These are phyloP conservation scores for Fallopia convolvulus DNA, from an alignment of 148 eudicot genomes.

Conservation along the genomic window DNA sequence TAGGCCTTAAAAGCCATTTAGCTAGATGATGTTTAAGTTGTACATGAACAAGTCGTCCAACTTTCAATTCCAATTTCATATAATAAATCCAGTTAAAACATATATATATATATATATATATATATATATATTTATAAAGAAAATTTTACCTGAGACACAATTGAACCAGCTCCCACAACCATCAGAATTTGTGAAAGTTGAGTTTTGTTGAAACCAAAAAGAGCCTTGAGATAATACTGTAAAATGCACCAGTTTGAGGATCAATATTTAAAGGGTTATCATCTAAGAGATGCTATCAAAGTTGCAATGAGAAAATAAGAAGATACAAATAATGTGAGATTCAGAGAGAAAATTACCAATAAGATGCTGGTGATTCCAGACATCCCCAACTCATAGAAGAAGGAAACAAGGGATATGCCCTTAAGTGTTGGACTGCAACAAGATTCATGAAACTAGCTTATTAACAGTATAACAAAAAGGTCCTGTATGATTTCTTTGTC, in stretches of 20 bases:
- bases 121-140: background rate
- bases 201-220: constrained; percentile 80
- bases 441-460: background rate
- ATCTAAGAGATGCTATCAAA: background rate
- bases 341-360: constrained; percentile 35
- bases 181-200: constrained; percentile 78
- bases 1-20: background rate
- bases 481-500: background rate
- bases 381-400: constrained; percentile 84
- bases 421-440: constrained; percentile 50
- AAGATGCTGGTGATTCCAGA: constrained; percentile 71
- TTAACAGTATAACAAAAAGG: background rate
- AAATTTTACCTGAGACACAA: constrained; percentile 66
- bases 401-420: constrained; percentile 53
- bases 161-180: constrained; percentile 83
- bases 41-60: background rate
- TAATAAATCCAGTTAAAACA: background rate
- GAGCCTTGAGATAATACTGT: constrained; percentile 87
- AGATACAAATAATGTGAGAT: background rate
- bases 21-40: background rate
- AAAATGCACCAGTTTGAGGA: constrained; percentile 9
- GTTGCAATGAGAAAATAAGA: background rate
- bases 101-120: background rate
- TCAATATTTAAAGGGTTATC: background rate
- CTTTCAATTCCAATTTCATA: background rate